Evolutionary conservation across 164 flowering plant genomes (phyloP).

Genomic region (Euptelea pleiosperma): DNA sequence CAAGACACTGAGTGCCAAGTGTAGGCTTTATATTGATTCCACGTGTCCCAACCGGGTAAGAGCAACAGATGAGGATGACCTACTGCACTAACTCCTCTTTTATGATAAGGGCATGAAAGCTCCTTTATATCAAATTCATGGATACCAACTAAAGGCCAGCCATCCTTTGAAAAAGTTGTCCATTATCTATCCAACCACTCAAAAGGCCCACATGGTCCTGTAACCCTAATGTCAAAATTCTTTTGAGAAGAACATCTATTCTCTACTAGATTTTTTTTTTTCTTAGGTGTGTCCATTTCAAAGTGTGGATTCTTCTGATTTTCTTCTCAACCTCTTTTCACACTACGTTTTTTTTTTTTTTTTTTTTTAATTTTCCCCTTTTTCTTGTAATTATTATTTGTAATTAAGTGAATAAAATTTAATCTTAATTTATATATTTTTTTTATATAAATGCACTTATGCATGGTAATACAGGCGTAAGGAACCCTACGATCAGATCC

Average conservation of each 20-base stretch:
- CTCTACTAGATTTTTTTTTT: neutral
- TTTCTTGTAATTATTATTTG: too few species aligned
- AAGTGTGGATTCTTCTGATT: too few species aligned
- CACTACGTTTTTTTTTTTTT: too few species aligned
- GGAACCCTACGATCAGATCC: too few species aligned
- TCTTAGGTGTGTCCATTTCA: neutral
- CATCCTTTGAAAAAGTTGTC: neutral
- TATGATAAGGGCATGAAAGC: neutral
- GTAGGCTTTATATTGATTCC: neutral
- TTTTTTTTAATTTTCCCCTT: too few species aligned
- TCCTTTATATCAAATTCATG: constrained; percentile 8
- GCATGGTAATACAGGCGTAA: too few species aligned
- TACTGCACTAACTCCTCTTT: neutral
- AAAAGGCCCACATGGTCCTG: neutral
- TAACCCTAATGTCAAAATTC: neutral
- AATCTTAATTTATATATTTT: too few species aligned
- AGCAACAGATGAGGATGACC: neutral
- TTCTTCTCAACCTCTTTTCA: too few species aligned
- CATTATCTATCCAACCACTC: constrained; percentile 7
- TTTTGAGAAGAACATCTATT: neutral
- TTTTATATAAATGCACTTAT: too few species aligned
- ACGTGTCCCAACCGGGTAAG: neutral
- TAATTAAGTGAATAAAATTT: too few species aligned
- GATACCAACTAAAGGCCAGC: constrained; percentile 11
- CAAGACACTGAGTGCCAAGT: constrained; percentile 4